Percentiles rank a stretch among this genome's conserved stretches.
These are phyloP conservation scores for Trichoderma erinaceum DNA, from an alignment of 495 filamentous ascomycete genomes.

Conservation along the genomic window DNA sequence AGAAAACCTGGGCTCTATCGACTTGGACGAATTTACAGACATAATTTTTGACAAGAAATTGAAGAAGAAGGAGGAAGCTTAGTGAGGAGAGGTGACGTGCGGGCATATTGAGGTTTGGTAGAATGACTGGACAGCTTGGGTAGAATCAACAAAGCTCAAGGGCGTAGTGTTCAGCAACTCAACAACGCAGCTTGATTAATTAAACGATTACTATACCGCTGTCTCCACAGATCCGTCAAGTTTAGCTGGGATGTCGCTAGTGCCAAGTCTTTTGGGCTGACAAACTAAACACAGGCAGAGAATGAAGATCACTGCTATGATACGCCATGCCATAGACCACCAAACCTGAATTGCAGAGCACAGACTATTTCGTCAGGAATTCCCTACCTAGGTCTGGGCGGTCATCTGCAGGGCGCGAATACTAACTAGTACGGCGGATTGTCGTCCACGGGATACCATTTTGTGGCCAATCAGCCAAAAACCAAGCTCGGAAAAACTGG, in stretches of 20 bases:
- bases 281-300: too few species aligned
- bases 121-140: too few species aligned
- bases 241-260: too few species aligned
- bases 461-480: background rate
- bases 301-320: too few species aligned
- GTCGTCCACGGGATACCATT: background rate
- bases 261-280: too few species aligned
- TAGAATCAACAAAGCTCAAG: too few species aligned
- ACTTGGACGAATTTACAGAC: slow-evolving; percentile 17
- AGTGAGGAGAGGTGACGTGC: background rate
- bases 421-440: background rate
- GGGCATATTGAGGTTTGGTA: too few species aligned
- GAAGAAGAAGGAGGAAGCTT: slow-evolving; percentile 15
- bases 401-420: background rate
- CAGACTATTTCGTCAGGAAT: background rate
- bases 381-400: background rate
- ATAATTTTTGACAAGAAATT: slow-evolving; percentile 14
- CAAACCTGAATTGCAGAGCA: background rate
- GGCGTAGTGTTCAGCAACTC: too few species aligned
- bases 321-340: background rate
- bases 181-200: too few species aligned
- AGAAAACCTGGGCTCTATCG: slow-evolving; percentile 21
- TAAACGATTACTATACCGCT: too few species aligned
- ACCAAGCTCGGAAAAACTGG: background rate
- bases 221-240: too few species aligned